Evolutionary conservation across 2,329 filamentous ascomycete genomes (phyloP), one percentile per base, ranked within the genome.

Genomic region (Fusarium floridanum): DNA sequence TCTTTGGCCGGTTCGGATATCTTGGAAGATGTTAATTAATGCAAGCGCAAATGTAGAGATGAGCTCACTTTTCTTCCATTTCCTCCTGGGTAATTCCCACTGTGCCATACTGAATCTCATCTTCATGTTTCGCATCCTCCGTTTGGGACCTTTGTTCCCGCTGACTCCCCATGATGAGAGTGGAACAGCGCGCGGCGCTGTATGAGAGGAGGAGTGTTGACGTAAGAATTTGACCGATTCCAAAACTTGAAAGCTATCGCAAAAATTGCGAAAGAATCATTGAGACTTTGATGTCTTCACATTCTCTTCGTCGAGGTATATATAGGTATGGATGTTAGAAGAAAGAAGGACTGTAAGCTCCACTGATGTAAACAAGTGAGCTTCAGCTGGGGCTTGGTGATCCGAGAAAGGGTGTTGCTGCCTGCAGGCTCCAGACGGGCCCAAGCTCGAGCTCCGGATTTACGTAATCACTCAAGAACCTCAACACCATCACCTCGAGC

Each of bases 1-100:
- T 99, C 72, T 86, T 90, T 5, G 97, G 97, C 4, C 95, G 91
- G 78, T 95, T 92, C 4, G 95, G 94, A 80, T 94, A 97, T 80
- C 93, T 95, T 68, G n/a, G 2, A n/a, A 16, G n/a, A 17, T 62
- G 64, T 83, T 64, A 81, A 75, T n/a, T 6, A 29, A 22, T 5
- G 43, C 17, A 6, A 11, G 10, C 10, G 8, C n/a, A n/a, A 14
- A 45, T 37, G 22, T 22, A 29, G 24, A 14, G 12, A 17, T 22
- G 11, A 17, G 32, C 67, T 66, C 64, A 86, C 86, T 86, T 85
- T 60, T 85, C 81, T 9, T 88, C 82, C 4, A 88, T 76, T 32
- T 88, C 86, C 22, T 84, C 80, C 3, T 83, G 80, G 0, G 81
- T 83, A 65, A 85, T 80, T 0, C 82, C 82, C 6, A 81, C 80